These are phyloP conservation scores for Epichloe festucae DNA, from an alignment of 2,329 filamentous ascomycete genomes.

Conservation along the genomic window DNA sequence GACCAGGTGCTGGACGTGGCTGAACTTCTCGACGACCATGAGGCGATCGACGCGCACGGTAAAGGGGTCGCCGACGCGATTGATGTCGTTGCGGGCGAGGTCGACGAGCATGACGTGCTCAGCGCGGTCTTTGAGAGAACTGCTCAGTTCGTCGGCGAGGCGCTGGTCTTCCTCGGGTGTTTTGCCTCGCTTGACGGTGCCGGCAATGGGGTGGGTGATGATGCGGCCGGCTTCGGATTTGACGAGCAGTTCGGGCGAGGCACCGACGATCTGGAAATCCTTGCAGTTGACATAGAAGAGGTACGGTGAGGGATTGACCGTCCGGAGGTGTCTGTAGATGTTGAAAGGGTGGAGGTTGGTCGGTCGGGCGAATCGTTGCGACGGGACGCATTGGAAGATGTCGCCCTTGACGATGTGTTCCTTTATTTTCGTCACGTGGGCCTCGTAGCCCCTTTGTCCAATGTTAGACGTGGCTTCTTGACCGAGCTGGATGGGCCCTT, in stretches of 20 bases:
- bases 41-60: constrained; percentile 84
- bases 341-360: constrained; percentile 94
- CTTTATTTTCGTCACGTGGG: constrained; percentile 76
- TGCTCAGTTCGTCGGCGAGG: constrained; percentile 63
- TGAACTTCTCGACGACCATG: constrained; percentile 92
- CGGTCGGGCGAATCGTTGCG: constrained; percentile 79
- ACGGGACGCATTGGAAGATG: constrained; percentile 96
- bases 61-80: constrained; percentile 82
- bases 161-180: constrained; percentile 68
- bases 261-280: constrained; percentile 89
- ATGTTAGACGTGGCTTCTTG: constrained; percentile 87
- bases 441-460: constrained; percentile 75
- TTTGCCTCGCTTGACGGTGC: constrained; percentile 79
- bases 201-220: constrained; percentile 93
- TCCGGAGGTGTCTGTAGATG: constrained; percentile 89
- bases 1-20: constrained; percentile 92
- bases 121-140: constrained; percentile 78
- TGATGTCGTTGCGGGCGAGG: constrained; percentile 89
- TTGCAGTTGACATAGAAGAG: constrained; percentile 90
- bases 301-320: constrained; percentile 95
- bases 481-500: constrained; percentile 57
- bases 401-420: constrained; percentile 82
- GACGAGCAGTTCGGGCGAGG: constrained; percentile 86
- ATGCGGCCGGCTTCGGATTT: constrained; percentile 79
- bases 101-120: constrained; percentile 98